Base-by-base conservation (phyloP, 1,284 basidiomycete species). In the Tremellales sp. region DNA sequence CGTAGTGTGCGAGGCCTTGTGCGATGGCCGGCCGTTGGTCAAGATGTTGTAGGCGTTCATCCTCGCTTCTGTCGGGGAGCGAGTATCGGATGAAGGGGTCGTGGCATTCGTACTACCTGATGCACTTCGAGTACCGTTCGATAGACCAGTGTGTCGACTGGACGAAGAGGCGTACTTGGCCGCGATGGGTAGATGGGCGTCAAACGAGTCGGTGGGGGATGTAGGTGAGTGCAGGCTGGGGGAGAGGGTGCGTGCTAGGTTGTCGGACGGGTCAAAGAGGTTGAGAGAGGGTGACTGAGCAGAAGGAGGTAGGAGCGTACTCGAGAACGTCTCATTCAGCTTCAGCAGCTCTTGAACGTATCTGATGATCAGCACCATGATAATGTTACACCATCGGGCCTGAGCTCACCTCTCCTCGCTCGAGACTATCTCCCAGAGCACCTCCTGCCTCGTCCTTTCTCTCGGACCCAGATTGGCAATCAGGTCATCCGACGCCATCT, bases 371-470 rank as follows among this genome's bases (percentile, higher is more conserved):
- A 50, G 41, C 39, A 40, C 41, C 27, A 19, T 40, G 26, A 22
- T 52, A 29, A 21, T 11, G 19, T 27, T 24, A 31, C 25, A 24
- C 21, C 13, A 22, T 17, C 7, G 45, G 33, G 7, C 41, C 47
- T 40, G 21, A 39, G 80, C 80, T 64, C 65, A 91, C 87, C 92
- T 82, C 72, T 97, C 93, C 75, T 97, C 94, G 62, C 89, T 92
- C 35, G 89, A 87, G 41, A 98, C 93, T 60, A 98, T 97, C 76
- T 98, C 94, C 81, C 92, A 97, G 27, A 98, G 74, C 3, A 97
- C 94, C 76, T 98, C 94, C 71, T 97, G 94, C 45, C 94, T 81
- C 25, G 91, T 97, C 45, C 94, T 82, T 70, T 98, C 94, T 50
- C 92, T 81, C 21, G 89, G 85, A 19, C 91, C 89, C 19, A 98